Conservation (phyloP, 768 basidiomycete genomes). For the Lanmaoa rubissima region DNA sequence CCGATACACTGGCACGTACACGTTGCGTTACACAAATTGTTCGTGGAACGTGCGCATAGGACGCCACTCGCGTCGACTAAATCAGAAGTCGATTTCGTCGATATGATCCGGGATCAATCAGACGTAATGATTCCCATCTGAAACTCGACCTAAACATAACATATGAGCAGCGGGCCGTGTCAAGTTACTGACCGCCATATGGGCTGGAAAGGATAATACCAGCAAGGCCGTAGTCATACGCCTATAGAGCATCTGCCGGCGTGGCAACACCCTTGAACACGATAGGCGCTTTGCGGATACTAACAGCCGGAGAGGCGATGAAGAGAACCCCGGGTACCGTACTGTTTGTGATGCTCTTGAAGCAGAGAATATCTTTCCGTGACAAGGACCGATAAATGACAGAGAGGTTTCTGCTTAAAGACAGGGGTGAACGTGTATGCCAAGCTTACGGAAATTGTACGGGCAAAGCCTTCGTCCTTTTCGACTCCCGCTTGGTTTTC, state of each 20-base stretch:
- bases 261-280: conserved; percentile 81
- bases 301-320: not conserved
- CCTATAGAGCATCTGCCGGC: conserved; percentile 82
- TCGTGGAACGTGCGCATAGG: conserved; percentile 28
- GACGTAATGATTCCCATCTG: conserved; percentile 85
- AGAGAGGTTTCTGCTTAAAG: conserved; percentile 31
- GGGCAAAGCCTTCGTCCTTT: conserved; percentile 74
- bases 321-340: conserved; percentile 20
- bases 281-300: conserved; percentile 62
- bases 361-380: conserved; percentile 66
- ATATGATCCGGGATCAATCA: conserved; percentile 76
- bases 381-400: conserved; percentile 88
- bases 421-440: conserved; percentile 29
- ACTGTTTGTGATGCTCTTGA: conserved; percentile 72
- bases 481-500: conserved; percentile 24
- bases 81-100: conserved; percentile 67
- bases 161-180: conserved; percentile 74
- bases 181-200: conserved; percentile 68
- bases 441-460: conserved; percentile 76
- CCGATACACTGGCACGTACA: conserved; percentile 25
- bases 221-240: conserved; percentile 49
- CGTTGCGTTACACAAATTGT: conserved; percentile 31
- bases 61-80: conserved; percentile 76
- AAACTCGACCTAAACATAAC: conserved; percentile 87
- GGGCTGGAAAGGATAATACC: conserved; percentile 77